Base-by-base conservation (phyloP, 805 yeast species). In the Kazachstania martiniae region DNA sequence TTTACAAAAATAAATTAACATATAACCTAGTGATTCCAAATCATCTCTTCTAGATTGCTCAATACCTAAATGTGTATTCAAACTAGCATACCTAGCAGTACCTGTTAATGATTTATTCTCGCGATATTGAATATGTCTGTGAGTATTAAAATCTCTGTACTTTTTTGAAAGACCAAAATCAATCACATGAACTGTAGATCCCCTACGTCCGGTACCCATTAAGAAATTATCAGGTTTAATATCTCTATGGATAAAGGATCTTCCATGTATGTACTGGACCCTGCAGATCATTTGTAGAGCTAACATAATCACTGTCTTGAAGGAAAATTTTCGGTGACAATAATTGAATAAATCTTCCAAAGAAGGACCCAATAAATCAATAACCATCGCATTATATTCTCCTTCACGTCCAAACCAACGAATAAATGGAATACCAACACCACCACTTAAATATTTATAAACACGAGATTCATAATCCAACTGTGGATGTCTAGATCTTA, bases 31-130 rank as follows among this genome's bases (percentile, higher is more conserved):
- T 39, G 93, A 78, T 63, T 91, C 98, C 49, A 89, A 70, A 58
- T 89, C 98, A 61, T 89, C 98, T 58, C 98, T 76, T 65, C 98
- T 77, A 49, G 86, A 77, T 63, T 89, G 98, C 59, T 89, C 98
- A 47, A 89, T 82, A 33, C 98, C 98, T 58, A 89, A 68, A 62
- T 89, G 98, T 25, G 98, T 89, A 61, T 89, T 91, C 47, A 91
- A 82, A 38, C 86, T 74, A 33, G 97, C 96, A 59, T 89, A 91
- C 53, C 98, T 76, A n/a, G 97, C 97, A 18, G 98, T 89, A 55
- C 98, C 98, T 10, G 97, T 91, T 50, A 89, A 72, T 51, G 89
- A 86, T 63, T 89, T 89, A 62, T 91, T 89, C 65, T 89, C 98
- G 44, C 95, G 74, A 62, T 89, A 89, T 10, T 97, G 96, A 40